Evolutionary conservation across 148 eudicot species (phyloP), one percentile per base, ranked within the genome.

Genomic region (Fagopyrum homotropicum): DNA sequence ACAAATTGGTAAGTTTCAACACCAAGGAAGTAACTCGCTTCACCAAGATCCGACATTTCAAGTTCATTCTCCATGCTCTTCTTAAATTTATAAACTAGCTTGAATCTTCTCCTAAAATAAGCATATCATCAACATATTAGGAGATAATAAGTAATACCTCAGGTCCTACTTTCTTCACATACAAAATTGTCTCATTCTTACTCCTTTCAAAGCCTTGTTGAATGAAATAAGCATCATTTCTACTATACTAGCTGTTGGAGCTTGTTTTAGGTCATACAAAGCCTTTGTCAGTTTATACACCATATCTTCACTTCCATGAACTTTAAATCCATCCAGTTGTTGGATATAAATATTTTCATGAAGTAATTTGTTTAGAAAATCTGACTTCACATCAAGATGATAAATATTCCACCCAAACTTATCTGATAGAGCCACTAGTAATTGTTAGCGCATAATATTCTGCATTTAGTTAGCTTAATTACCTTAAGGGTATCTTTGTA

Each of bases 191-290:
- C 60, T 73, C 60, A 73, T 7, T 8, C 2, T 19, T 15, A 47
- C 60, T 11, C 30, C 35, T 73, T 4, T 14, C 43, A 35, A 74
- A 74, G 4, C 68, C 66, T n/a, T 35, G 4, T n/a, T 74, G 11
- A 17, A 48, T 0, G 6, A 56, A 55, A 45, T 4, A 74, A 4
- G 8, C 29, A 29, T 74, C 47, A 14, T 59, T 45, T 9, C 26
- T 11, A 4, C 56, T 19, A 46, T 72, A 22, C 76, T 72, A 78
- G 80, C 80, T 26, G 76, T 11, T 9, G 76, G 66, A 30, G 74
- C 75, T 55, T 77, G 79, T 54, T 73, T 44, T 35, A 35, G 40
- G 40, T 2, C 40, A 35, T 35, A 35, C 1, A 35, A 35, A 35
- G 40, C 40, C 40, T 77, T 77, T 14, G 51, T 35, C 6, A 69